phyloP scores from a whole-genome alignment of 2,329 filamentous ascomycete species.

The Fusarium miscanthi region DNA sequence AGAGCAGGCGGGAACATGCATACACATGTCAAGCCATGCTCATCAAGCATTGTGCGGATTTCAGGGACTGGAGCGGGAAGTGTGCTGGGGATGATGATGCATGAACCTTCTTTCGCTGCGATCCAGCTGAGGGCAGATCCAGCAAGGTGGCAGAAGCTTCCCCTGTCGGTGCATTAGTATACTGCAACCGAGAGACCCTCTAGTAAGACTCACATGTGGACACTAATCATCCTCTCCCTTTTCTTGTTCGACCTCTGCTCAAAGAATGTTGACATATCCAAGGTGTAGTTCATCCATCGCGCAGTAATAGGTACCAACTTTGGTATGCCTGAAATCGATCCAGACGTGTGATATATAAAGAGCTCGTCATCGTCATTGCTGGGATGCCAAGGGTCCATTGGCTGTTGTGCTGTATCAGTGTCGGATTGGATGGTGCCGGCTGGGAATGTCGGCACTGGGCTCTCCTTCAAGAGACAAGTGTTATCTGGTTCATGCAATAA shows the following conservation, averaged over 20 bases:
- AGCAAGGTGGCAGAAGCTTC: conserved; percentile 36
- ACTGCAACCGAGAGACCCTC: rapidly evolving
- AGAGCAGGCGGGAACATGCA: conserved; percentile 18
- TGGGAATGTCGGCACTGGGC: conserved; percentile 4
- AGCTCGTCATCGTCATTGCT: conserved; percentile 2
- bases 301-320: conserved; percentile 38
- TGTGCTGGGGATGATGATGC: conserved; percentile 20
- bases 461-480: background rate
- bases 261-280: background rate
- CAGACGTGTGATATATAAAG: conserved; percentile 38
- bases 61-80: conserved; percentile 19
- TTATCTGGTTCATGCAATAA: conserved; percentile 23
- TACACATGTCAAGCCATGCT: conserved; percentile 9
- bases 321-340: conserved; percentile 35
- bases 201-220: background rate
- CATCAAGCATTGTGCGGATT: conserved; percentile 9
- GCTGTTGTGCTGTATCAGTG: background rate
- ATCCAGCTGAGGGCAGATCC: conserved; percentile 1
- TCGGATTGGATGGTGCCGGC: background rate
- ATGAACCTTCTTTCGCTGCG: conserved; percentile 8
- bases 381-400: background rate
- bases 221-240: background rate
- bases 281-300: conserved; percentile 18
- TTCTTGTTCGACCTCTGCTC: background rate
- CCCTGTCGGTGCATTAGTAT: conserved; percentile 9